phyloP scores from a whole-genome alignment of 495 filamentous ascomycete genomes.

The Aspergillus nidulans region DNA sequence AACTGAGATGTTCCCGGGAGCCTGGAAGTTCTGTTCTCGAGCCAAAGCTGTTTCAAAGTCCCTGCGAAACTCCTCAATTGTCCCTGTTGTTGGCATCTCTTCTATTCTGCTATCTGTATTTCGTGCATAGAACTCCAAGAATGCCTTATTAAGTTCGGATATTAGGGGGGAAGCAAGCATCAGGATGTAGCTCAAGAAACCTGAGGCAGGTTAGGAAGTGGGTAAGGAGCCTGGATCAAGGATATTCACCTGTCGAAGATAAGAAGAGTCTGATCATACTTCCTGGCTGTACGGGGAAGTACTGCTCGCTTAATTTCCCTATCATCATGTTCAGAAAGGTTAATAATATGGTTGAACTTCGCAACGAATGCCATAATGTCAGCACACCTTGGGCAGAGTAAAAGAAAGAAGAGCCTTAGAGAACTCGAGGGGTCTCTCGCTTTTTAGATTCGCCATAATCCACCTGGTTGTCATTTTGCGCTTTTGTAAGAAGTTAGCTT shows the following conservation, averaged over 20 bases:
- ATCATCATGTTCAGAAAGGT: neutral
- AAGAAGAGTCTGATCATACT: neutral
- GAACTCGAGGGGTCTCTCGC: too few relatives aligned
- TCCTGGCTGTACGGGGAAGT: neutral
- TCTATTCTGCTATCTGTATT: neutral
- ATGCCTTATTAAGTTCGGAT: neutral
- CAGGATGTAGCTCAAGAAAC: neutral
- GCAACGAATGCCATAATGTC: neutral
- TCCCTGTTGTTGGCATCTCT: neutral
- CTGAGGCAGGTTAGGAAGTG: neutral
- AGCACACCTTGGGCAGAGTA: too few relatives aligned
- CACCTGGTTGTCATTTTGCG: neutral
- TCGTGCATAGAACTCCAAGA: neutral
- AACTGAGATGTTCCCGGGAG: neutral
- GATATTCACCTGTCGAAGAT: neutral
- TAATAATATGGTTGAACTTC: neutral
- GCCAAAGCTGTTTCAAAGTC: slow-evolving; percentile 1
- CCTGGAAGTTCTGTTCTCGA: neutral
- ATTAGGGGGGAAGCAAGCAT: neutral
- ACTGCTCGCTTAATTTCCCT: neutral
- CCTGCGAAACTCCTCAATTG: neutral
- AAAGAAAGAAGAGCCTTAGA: neutral
- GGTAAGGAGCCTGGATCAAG: neutral
- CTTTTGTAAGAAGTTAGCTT: neutral
- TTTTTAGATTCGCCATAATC: too few relatives aligned